These are phyloP conservation scores for Tremellales sp. DNA, from an alignment of 1,284 basidiomycete genomes.

Conservation along the genomic window DNA sequence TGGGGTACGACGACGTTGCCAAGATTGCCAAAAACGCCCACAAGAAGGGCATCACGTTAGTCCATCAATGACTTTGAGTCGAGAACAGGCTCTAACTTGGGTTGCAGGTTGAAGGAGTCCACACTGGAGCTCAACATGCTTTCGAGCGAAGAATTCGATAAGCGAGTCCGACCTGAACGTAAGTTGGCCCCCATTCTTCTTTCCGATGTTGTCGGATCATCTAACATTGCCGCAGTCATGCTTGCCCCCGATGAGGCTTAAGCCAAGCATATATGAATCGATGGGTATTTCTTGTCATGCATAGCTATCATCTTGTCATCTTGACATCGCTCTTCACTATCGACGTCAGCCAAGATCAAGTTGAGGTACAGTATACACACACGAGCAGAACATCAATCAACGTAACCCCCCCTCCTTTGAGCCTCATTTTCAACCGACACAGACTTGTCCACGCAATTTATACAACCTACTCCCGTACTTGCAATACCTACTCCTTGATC, in stretches of 20 bases:
- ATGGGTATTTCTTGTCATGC: not conserved
- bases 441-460: too few species aligned
- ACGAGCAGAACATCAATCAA: constrained; percentile 2
- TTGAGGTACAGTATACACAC: not conserved
- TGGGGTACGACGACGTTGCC: constrained; percentile 67
- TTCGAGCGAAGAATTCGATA: constrained; percentile 88
- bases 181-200: constrained; percentile 27
- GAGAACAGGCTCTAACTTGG: not conserved
- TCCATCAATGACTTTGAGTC: not conserved
- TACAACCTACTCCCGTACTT: too few species aligned
- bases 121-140: constrained; percentile 83
- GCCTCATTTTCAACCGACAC: not conserved
- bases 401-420: not conserved
- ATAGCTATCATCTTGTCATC: too few species aligned
- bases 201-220: not conserved
- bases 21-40: constrained; percentile 99
- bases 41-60: constrained; percentile 84
- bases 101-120: constrained; percentile 71
- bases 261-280: not conserved
- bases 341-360: too few species aligned
- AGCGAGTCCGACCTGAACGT: constrained; percentile 86
- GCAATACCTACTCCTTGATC: too few species aligned
- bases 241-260: constrained; percentile 45
- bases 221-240: constrained; percentile 34
- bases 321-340: too few species aligned